These are phyloP conservation scores for Camelina hispida DNA, from an alignment of 345 rosid species.

Conservation along the genomic window DNA sequence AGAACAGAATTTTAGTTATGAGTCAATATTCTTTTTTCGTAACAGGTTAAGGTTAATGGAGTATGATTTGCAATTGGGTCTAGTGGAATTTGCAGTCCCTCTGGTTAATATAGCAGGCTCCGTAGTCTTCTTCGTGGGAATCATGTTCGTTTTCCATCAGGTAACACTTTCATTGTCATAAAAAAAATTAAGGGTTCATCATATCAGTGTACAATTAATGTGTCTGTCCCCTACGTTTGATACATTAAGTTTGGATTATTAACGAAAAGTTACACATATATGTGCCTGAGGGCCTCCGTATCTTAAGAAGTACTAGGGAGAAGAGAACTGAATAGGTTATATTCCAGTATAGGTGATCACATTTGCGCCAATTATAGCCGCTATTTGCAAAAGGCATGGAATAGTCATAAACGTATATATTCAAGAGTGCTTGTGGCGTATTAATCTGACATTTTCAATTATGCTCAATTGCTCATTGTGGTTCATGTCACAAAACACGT, in stretches of 20 bases:
- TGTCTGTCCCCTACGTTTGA: not conserved
- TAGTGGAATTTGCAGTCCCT: slow-evolving; percentile 83
- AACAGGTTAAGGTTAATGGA: slow-evolving; percentile 54
- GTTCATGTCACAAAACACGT: slow-evolving; percentile 13
- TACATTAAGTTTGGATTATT: not conserved
- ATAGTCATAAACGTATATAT: not conserved
- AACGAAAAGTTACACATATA: not conserved
- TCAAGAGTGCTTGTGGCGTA: not conserved
- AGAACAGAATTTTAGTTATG: not conserved
- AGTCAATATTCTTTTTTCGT: not conserved
- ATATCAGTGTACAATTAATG: not conserved
- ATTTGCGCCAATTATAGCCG: not conserved
- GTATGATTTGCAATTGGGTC: slow-evolving; percentile 71
- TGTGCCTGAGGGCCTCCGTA: not conserved
- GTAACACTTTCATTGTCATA: slow-evolving; percentile 35
- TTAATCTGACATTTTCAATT: not conserved
- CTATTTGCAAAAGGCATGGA: not conserved
- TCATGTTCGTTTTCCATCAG: slow-evolving; percentile 70
- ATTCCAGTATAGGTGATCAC: not conserved
- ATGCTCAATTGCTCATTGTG: not conserved
- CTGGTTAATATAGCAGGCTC: slow-evolving; percentile 67
- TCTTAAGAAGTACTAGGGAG: not conserved
- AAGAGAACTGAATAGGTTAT: not conserved
- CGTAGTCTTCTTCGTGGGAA: slow-evolving; percentile 59
- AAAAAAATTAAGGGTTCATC: not conserved